phyloP scores from a whole-genome alignment of 2,329 filamentous ascomycete species.

The Pseudopyrenochaeta lycopersici region DNA sequence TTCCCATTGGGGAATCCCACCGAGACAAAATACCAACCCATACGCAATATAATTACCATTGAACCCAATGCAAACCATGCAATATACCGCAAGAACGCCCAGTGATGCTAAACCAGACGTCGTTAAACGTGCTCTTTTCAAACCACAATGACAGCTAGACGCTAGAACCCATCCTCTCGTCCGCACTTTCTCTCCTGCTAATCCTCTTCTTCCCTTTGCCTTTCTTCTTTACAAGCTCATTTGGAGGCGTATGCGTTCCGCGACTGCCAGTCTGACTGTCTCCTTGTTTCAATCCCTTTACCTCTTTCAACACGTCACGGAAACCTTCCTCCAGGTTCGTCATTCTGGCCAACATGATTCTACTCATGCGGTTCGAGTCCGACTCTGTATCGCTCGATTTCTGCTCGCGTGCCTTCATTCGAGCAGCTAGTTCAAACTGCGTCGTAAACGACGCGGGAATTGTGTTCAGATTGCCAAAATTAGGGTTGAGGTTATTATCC shows the following conservation, averaged over 20 bases:
- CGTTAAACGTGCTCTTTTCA: neutral
- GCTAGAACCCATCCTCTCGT: slow-evolving; percentile 41
- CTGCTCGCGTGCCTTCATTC: slow-evolving; percentile 31
- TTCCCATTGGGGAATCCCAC: slow-evolving; percentile 9
- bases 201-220: slow-evolving; percentile 43
- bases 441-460: slow-evolving; percentile 82
- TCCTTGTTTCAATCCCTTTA: slow-evolving; percentile 68
- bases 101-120: slow-evolving; percentile 1
- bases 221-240: slow-evolving; percentile 35
- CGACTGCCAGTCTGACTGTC: slow-evolving; percentile 35
- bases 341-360: slow-evolving; percentile 88
- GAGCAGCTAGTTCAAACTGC: slow-evolving; percentile 58
- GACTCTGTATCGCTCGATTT: slow-evolving; percentile 38
- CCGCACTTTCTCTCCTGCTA: slow-evolving; percentile 24
- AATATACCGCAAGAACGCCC: slow-evolving; percentile 13
- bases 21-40: slow-evolving; percentile 10
- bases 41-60: neutral
- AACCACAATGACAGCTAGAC: slow-evolving; percentile 6
- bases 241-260: slow-evolving; percentile 40
- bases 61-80: slow-evolving; percentile 4
- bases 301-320: slow-evolving; percentile 82
- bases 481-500: slow-evolving; percentile 66
- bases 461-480: slow-evolving; percentile 68
- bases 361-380: slow-evolving; percentile 61
- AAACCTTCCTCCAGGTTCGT: slow-evolving; percentile 93